phyloP scores from a whole-genome alignment of 2,329 filamentous ascomycete genomes.

The Nannizziopsis barbatae region DNA sequence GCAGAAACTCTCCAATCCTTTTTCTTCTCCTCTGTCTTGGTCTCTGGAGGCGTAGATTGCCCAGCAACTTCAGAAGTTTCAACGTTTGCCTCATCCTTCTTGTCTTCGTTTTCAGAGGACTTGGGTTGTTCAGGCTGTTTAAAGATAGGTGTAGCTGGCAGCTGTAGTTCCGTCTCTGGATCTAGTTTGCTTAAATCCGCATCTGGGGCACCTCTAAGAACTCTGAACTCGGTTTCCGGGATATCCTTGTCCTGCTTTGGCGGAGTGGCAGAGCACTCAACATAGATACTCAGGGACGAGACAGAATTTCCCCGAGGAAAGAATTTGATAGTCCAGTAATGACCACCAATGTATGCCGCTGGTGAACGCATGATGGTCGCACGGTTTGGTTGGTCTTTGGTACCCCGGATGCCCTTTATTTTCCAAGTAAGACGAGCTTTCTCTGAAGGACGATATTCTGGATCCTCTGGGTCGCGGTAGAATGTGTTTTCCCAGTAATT shows the following conservation, averaged over 20 bases:
- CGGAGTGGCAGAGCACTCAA: slow-evolving; percentile 48
- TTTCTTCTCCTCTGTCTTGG: slow-evolving; percentile 8
- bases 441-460: slow-evolving; percentile 44
- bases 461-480: slow-evolving; percentile 46
- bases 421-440: slow-evolving; percentile 49
- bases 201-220: slow-evolving; percentile 31
- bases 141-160: slow-evolving; percentile 18
- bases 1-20: slow-evolving; percentile 43
- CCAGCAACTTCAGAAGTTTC: slow-evolving; percentile 10
- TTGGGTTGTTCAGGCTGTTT: slow-evolving; percentile 9
- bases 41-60: background rate
- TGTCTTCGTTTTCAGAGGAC: slow-evolving; percentile 9
- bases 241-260: slow-evolving; percentile 29
- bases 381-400: slow-evolving; percentile 48
- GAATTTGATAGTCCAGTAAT: slow-evolving; percentile 56
- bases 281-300: slow-evolving; percentile 48
- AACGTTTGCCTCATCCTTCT: slow-evolving; percentile 8
- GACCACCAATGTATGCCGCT: slow-evolving; percentile 45
- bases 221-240: slow-evolving; percentile 32
- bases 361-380: slow-evolving; percentile 49
- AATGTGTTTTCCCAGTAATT: slow-evolving; percentile 49
- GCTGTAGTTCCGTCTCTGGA: slow-evolving; percentile 26
- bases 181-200: slow-evolving; percentile 23
- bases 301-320: slow-evolving; percentile 51
- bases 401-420: slow-evolving; percentile 49